Conservation (phyloP, 2,329 filamentous ascomycete species). For the Apiospora saccharicola region DNA sequence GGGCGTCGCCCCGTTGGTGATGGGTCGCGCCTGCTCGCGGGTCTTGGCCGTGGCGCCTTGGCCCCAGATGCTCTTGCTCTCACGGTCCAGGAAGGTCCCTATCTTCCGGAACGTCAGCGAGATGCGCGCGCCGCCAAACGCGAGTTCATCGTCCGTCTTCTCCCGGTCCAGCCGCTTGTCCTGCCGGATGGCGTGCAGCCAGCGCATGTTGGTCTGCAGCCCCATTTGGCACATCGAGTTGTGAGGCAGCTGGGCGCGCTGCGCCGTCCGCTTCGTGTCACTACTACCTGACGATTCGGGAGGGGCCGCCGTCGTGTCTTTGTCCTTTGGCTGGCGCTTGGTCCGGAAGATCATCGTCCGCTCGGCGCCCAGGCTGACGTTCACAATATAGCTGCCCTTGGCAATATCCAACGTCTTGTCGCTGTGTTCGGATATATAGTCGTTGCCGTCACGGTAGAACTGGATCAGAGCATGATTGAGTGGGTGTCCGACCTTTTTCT, state of each 20-base stretch:
- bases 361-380: conserved; percentile 91
- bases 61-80: conserved; percentile 75
- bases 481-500: conserved; percentile 76
- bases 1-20: conserved; percentile 73
- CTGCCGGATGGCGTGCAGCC: conserved; percentile 90
- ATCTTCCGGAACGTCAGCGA: conserved; percentile 92
- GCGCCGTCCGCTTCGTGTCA: conserved; percentile 58
- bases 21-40: conserved; percentile 62
- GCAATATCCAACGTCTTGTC: conserved; percentile 96
- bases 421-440: conserved; percentile 95
- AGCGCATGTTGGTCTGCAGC: conserved; percentile 79
- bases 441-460: conserved; percentile 85
- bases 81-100: conserved; percentile 79
- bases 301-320: conserved; percentile 22
- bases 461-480: conserved; percentile 95
- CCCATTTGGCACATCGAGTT: conserved; percentile 90
- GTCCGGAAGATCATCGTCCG: conserved; percentile 89
- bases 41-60: conserved; percentile 82
- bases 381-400: conserved; percentile 83
- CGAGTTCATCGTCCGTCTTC: conserved; percentile 74
- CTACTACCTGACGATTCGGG: conserved; percentile 12
- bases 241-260: conserved; percentile 80
- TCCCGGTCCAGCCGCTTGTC: conserved; percentile 78
- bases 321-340: conserved; percentile 62
- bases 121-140: conserved; percentile 79